A percentile compares a stretch with the other conserved stretches of the same genome.
phyloP scores from a whole-genome alignment of 2,329 filamentous ascomycete species.

The Alternaria angustiovoidea region DNA sequence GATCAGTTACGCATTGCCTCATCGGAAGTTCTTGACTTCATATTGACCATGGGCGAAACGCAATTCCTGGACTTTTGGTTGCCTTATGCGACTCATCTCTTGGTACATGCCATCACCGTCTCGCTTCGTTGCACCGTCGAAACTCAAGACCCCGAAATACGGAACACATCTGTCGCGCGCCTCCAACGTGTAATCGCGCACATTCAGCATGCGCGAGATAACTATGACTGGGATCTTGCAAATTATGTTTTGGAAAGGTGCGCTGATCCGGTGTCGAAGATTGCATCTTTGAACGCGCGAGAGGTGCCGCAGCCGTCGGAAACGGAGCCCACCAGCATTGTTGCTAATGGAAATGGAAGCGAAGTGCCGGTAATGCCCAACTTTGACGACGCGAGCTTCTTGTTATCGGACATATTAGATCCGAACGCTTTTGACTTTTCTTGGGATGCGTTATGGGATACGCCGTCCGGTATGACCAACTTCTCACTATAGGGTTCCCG shows the following conservation, averaged over 20 bases:
- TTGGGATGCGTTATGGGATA: slow-evolving; percentile 50
- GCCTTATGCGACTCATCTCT: slow-evolving; percentile 58
- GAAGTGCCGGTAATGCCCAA: slow-evolving; percentile 20
- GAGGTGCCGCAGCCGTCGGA: slow-evolving; percentile 30
- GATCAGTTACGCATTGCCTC: slow-evolving; percentile 60
- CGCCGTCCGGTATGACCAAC: slow-evolving; percentile 38
- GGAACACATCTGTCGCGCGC: slow-evolving; percentile 56
- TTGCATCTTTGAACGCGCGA: slow-evolving; percentile 42
- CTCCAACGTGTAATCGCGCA: slow-evolving; percentile 59
- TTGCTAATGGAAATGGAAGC: slow-evolving; percentile 10
- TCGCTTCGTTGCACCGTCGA: slow-evolving; percentile 62
- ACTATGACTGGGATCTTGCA: slow-evolving; percentile 64
- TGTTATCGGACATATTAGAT: slow-evolving; percentile 44
- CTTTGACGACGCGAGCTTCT: slow-evolving; percentile 41
- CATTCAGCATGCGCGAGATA: slow-evolving; percentile 57
- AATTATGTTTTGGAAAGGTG: slow-evolving; percentile 61
- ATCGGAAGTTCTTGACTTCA: slow-evolving; percentile 60
- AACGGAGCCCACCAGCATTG: slow-evolving; percentile 24
- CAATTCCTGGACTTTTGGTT: slow-evolving; percentile 65
- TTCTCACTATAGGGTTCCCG: too few species aligned
- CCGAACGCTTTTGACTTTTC: slow-evolving; percentile 48
- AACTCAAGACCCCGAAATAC: slow-evolving; percentile 57
- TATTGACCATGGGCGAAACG: slow-evolving; percentile 55
- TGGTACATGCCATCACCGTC: slow-evolving; percentile 63
- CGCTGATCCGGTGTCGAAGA: slow-evolving; percentile 47